Conservation (phyloP, 768 basidiomycete genomes). For the Suillus fuscotomentosus region DNA sequence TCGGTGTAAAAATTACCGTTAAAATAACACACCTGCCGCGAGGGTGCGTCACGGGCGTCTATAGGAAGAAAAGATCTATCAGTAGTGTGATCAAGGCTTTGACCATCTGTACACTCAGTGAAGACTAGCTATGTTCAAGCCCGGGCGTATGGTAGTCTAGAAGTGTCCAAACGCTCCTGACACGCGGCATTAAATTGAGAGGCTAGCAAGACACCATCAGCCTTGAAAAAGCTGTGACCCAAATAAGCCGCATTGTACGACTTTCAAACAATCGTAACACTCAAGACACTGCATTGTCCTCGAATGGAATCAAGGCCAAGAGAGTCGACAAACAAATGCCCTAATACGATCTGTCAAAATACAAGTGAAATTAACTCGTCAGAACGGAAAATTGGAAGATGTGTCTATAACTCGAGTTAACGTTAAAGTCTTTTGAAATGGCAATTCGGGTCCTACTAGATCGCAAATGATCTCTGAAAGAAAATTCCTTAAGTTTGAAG, state of each 20-base stretch:
- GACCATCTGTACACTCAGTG: neutral
- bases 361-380: neutral
- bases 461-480: neutral
- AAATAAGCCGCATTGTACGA: neutral
- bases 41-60: neutral
- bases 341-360: conserved; percentile 1
- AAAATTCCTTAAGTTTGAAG: neutral
- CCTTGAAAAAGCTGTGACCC: neutral
- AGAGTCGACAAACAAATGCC: neutral
- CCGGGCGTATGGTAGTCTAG: neutral
- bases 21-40: neutral
- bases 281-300: neutral
- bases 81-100: neutral
- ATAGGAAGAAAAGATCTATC: neutral
- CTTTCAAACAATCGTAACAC: neutral
- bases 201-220: neutral
- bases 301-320: neutral
- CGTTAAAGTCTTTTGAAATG: neutral
- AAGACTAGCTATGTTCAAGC: neutral
- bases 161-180: neutral
- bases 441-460: neutral
- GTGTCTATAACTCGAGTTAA: neutral
- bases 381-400: neutral
- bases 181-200: neutral
- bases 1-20: too few relatives aligned